Base-by-base conservation (phyloP, 2,329 filamentous ascomycete species). In the Pyrenophora tritici-repentis region DNA sequence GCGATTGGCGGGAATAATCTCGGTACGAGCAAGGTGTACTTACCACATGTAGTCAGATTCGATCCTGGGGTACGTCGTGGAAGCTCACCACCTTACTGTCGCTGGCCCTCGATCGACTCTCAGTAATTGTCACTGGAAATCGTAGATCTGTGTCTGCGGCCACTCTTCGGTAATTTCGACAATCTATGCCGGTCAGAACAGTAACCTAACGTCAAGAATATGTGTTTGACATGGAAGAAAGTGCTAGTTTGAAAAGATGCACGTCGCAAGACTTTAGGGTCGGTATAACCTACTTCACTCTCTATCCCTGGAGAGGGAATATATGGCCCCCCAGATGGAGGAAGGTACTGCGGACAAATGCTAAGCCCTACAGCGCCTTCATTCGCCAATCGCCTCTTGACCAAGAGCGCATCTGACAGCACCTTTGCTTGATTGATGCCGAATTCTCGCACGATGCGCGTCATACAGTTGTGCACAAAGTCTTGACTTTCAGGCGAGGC, bases 401-500 rank as follows among this genome's bases (percentile, higher is more conserved):
- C 14, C 29, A 41, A 35, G 43, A 73, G 35, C 1, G 66, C 61
- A 9, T 54, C 53, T 0, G 58, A 60, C 20, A 73, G 52, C 4
- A 73, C 59, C n/a, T 53, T 61, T 2, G 67, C 68, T 34, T 73
- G 70, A 8, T 65, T 67, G 38, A 73, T 65, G 0, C 71, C 71
- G 43, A 72, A 72, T 22, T 71, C 67, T 4, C 36, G 83, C 56
- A 83, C 84, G 62, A 89, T 87, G 67, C 86, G 80, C 72, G 86
- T 84, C 50, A 90, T 75, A 8, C 86, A 62, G 2, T 38, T 45
- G 6, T 64, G 22, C 0, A 66, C 55, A 33, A 56, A 73, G n/a
- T 61, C 55, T 36, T 70, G 67, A 13, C 57, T 59, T 12, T 61
- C 35, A 0, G 54, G 50, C 1, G 59, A 62, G 0, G 70, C 68